Conservation (phyloP, 1,284 basidiomycete species). For the Heterobasidion occidentale region DNA sequence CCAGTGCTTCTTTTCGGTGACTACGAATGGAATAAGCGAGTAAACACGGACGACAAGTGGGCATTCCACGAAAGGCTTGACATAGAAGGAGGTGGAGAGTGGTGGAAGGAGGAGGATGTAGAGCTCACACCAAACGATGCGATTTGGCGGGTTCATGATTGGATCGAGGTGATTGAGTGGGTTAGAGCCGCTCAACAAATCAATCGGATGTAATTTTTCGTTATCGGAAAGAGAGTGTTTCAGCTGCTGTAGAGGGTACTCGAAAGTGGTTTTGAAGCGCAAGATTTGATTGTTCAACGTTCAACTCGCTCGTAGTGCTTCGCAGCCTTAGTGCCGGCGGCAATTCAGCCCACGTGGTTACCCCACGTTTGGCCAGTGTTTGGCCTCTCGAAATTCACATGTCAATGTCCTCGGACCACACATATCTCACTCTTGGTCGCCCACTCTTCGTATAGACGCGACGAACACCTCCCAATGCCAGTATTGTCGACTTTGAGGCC, state of each 20-base stretch:
- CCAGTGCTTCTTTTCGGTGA: conserved; percentile 59
- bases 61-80: conserved; percentile 45
- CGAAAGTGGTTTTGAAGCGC: too few species aligned
- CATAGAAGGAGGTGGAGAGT: conserved; percentile 32
- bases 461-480: background rate
- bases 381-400: background rate
- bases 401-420: background rate
- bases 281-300: too few species aligned
- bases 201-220: background rate
- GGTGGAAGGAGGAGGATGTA: conserved; percentile 44
- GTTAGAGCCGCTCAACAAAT: conserved; percentile 12
- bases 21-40: conserved; percentile 62
- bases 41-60: conserved; percentile 41
- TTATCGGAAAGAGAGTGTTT: background rate
- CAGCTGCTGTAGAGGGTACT: too few species aligned
- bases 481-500: conserved; percentile 15
- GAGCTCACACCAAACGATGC: conserved; percentile 29
- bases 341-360: background rate
- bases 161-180: conserved; percentile 41
- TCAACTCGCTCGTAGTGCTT: background rate
- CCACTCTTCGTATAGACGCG: too few species aligned
- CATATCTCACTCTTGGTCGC: too few species aligned
- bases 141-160: conserved; percentile 39
- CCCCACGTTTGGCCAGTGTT: background rate
- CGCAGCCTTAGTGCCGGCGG: background rate